Base-by-base conservation (phyloP, 257 asterid species). In the Coffea canephora region DNA sequence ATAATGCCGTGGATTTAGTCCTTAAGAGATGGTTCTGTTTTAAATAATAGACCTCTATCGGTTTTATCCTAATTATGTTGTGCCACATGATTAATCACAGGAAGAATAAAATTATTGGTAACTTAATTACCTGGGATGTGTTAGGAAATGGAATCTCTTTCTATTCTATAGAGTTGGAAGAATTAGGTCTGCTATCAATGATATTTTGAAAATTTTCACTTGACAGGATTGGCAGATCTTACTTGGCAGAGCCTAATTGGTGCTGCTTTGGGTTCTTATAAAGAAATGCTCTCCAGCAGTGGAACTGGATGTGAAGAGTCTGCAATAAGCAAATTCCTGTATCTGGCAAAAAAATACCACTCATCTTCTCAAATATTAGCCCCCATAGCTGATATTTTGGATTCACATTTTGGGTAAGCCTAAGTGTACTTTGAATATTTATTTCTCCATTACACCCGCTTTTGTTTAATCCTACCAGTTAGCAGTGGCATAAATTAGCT, bases 301-400 rank as follows among this genome's bases (percentile, higher is more conserved):
- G 91, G 82, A 66, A 69, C 74, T 59, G 82, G 84, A 45, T 79
- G 70, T 57, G 88, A 84, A 27, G 95, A 87, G 55, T 80, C 90
- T 61, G 80, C 86, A 67, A 11, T 89, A 74, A 71, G 78, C 71
- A 91, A 82, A 76, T 88, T 88, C 84, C 85, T 96, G 83, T 79
- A 82, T 87, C 91, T 96, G 75, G 93, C 97, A 10, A 88, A 84
- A 83, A 90, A 93, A 86, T 86, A 92, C 80, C 85, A 80, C 79
- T 80, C 86, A 72, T 90, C 95, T 75, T 89, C 95, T 70, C 94
- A 94, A 79, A 82, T 96, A 83, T 83, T 96, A 83, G 88, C 94
- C 85, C 88, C 96, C 25, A 96, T 92, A 8, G 98, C 97, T 75
- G 95, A 90, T 79, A 80, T 88, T 71, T 80, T 96, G 90, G 97